Evolutionary conservation across 2,329 filamentous ascomycete genomes (phyloP).

Genomic region (Cytospora mali): DNA sequence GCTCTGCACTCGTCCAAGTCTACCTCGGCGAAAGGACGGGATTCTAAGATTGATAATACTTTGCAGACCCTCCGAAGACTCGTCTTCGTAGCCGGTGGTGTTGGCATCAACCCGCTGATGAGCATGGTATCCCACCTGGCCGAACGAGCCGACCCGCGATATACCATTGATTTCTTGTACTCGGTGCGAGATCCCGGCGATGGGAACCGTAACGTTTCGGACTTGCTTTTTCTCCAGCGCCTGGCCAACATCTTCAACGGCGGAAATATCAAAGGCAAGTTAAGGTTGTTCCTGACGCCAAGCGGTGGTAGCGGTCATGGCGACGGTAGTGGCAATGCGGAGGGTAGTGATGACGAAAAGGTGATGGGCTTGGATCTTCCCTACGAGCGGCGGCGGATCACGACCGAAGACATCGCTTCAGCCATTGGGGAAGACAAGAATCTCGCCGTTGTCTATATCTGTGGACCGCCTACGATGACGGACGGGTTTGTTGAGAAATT

Average conservation of each 20-base stretch:
- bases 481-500: conserved; percentile 62
- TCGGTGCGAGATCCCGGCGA: conserved; percentile 46
- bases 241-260: conserved; percentile 46
- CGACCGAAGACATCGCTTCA: conserved; percentile 43
- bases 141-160: conserved; percentile 36
- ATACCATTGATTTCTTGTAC: conserved; percentile 65
- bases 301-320: conserved; percentile 32
- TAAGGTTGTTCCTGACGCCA: conserved; percentile 53
- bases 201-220: conserved; percentile 33
- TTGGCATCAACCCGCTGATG: conserved; percentile 80
- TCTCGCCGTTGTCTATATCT: conserved; percentile 64
- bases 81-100: conserved; percentile 78
- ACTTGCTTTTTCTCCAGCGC: conserved; percentile 56
- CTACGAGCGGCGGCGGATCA: conserved; percentile 46
- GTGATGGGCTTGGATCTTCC: conserved; percentile 34
- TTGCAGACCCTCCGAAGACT: conserved; percentile 46
- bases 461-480: conserved; percentile 70
- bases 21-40: neutral
- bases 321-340: conserved; percentile 17
- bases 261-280: conserved; percentile 42
- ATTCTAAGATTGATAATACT: neutral
- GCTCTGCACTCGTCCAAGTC: no score
- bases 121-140: conserved; percentile 70
- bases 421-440: conserved; percentile 43
- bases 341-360: conserved; percentile 19